A percentile compares a stretch with the other conserved stretches of the same genome.
These are phyloP conservation scores for Cryptococcus sp. DNA, from an alignment of 1,284 basidiomycete species.

Conservation along the genomic window DNA sequence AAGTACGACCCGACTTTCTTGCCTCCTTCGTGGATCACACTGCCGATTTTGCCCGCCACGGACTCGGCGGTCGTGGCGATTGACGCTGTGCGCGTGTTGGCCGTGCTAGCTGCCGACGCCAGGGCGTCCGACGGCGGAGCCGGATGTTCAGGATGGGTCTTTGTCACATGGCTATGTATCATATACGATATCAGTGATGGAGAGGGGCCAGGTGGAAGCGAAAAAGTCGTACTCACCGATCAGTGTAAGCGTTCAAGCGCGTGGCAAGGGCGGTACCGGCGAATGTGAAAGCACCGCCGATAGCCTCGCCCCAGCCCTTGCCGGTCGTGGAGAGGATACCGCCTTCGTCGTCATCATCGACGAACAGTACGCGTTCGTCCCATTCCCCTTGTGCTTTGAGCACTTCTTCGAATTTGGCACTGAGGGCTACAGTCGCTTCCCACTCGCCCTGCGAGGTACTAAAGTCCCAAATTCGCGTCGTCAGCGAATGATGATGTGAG, in stretches of 20 bases:
- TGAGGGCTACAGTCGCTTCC: constrained; percentile 43
- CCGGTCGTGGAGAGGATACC: constrained; percentile 24
- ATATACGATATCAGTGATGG: neutral
- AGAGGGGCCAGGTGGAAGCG: neutral
- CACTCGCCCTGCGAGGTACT: constrained; percentile 44
- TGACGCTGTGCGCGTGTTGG: constrained; percentile 19
- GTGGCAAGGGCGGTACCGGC: constrained; percentile 34
- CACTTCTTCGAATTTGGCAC: constrained; percentile 34
- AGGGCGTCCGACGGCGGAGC: constrained; percentile 21
- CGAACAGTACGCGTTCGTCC: constrained; percentile 47
- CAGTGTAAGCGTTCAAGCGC: constrained; percentile 34
- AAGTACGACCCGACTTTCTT: constrained; percentile 27
- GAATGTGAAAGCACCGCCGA: constrained; percentile 35
- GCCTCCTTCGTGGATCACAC: constrained; percentile 37
- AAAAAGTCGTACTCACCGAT: constrained; percentile 25
- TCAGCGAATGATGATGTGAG: constrained; percentile 5
- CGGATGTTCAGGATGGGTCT: constrained; percentile 30
- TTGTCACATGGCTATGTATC: constrained; percentile 24
- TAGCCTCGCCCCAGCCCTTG: constrained; percentile 45
- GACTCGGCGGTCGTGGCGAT: constrained; percentile 29
- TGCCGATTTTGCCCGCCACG: constrained; percentile 25
- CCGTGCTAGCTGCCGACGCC: constrained; percentile 11
- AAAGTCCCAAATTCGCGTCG: neutral
- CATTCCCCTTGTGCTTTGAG: constrained; percentile 42
- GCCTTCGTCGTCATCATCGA: constrained; percentile 50